These are phyloP conservation scores for Trichoderma sp. DNA, from an alignment of 2,329 filamentous ascomycete species.

Conservation along the genomic window DNA sequence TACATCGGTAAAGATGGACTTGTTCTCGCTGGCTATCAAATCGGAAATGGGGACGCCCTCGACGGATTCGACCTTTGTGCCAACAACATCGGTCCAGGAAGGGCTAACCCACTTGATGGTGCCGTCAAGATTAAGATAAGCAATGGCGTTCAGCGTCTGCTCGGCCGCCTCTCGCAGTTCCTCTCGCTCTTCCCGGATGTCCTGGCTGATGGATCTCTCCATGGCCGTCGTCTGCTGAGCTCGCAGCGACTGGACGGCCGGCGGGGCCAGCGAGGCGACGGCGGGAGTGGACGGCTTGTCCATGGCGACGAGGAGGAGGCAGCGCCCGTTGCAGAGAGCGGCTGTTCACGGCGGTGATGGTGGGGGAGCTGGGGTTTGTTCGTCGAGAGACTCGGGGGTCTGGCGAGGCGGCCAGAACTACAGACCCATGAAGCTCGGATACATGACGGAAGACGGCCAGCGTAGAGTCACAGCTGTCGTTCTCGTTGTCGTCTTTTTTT, in stretches of 20 bases:
- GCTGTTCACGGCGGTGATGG: conserved; percentile 14
- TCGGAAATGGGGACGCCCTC: conserved; percentile 76
- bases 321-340: conserved; percentile 13
- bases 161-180: conserved; percentile 94
- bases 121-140: conserved; percentile 88
- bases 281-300: conserved; percentile 37
- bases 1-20: conserved; percentile 74
- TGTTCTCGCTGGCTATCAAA: conserved; percentile 74
- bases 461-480: conserved; percentile 23
- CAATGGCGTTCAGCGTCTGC: conserved; percentile 92
- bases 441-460: conserved; percentile 43
- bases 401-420: conserved; percentile 50
- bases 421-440: conserved; percentile 41
- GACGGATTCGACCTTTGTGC: conserved; percentile 69
- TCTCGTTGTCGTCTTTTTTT: conserved; percentile 20
- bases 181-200: conserved; percentile 89
- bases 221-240: conserved; percentile 49
- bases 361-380: conserved; percentile 12
- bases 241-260: conserved; percentile 52
- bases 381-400: conserved; percentile 34
- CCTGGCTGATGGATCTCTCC: conserved; percentile 72
- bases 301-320: conserved; percentile 37
- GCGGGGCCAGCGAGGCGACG: conserved; percentile 44
- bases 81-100: conserved; percentile 91
- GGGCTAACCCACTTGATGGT: conserved; percentile 94